Conservation (phyloP, 169 alveolate genomes). For the Babesia caballi region DNA sequence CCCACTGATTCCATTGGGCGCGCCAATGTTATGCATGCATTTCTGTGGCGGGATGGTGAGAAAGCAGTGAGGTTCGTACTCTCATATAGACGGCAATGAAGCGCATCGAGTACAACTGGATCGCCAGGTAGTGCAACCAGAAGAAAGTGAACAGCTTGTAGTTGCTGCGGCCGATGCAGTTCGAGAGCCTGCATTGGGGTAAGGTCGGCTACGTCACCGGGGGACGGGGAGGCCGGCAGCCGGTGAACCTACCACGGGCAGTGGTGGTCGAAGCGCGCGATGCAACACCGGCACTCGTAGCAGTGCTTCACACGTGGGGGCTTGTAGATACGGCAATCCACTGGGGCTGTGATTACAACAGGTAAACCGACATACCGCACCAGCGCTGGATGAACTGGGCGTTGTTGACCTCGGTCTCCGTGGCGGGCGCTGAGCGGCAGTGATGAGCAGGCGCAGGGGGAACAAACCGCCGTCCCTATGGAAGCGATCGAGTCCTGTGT, state of each 20-base stretch:
- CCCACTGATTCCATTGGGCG: no score
- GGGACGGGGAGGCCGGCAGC: no score
- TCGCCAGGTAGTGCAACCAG: neutral
- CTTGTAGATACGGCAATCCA: slow-evolving; percentile 61
- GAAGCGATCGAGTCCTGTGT: neutral
- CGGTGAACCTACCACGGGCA: slow-evolving; percentile 84
- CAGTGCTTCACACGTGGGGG: slow-evolving; percentile 94
- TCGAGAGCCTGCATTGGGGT: slow-evolving; percentile 38
- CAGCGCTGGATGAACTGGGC: slow-evolving; percentile 48
- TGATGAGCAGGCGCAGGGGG: no score
- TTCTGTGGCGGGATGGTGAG: no score
- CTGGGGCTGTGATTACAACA: neutral
- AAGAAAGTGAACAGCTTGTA: slow-evolving; percentile 51
- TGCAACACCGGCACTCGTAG: slow-evolving; percentile 87
- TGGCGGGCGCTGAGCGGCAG: slow-evolving; percentile 32
- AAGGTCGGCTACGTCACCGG: no score
- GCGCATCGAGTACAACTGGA: neutral
- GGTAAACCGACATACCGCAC: slow-evolving; percentile 38
- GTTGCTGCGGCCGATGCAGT: slow-evolving; percentile 64
- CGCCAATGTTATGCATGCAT: no score
- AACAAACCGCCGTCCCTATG: slow-evolving; percentile 1
- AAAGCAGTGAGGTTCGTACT: neutral
- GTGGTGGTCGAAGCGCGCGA: slow-evolving; percentile 92
- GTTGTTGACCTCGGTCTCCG: neutral
- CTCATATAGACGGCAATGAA: neutral